These are phyloP conservation scores for Forsythia suspensa DNA, from an alignment of 257 asterid genomes.

Conservation along the genomic window DNA sequence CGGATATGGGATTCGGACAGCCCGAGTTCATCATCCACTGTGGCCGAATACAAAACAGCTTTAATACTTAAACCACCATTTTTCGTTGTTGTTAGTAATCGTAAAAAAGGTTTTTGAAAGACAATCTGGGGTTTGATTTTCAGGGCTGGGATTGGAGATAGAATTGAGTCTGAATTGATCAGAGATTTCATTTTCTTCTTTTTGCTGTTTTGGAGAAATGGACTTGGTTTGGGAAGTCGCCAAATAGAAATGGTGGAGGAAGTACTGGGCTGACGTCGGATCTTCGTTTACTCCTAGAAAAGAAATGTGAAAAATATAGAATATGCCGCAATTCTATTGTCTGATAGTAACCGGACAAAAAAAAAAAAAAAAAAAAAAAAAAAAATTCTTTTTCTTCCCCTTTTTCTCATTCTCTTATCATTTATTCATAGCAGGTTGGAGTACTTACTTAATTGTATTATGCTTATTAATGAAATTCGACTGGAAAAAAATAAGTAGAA, in stretches of 20 bases:
- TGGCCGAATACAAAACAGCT: conserved; percentile 42
- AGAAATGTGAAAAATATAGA: background rate
- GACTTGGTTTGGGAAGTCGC: conserved; percentile 28
- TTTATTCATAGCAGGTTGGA: too few relatives aligned
- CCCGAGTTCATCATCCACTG: conserved; percentile 44
- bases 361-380: too few relatives aligned
- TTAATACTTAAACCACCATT: conserved; percentile 30
- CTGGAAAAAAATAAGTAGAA: too few relatives aligned
- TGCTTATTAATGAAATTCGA: too few relatives aligned
- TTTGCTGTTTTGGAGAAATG: conserved; percentile 1
- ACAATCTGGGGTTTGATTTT: conserved; percentile 27
- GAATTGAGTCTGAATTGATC: conserved; percentile 28
- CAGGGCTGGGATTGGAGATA: conserved; percentile 32
- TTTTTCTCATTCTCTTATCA: too few relatives aligned
- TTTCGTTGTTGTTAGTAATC: conserved; percentile 19
- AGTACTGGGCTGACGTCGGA: background rate
- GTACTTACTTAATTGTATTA: too few relatives aligned
- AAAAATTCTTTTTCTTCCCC: background rate
- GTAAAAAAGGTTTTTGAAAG: conserved; percentile 24
- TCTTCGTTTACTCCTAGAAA: background rate
- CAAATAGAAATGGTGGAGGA: conserved; percentile 19
- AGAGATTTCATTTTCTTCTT: conserved; percentile 39
- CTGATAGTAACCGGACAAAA: background rate
- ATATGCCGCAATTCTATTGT: background rate
- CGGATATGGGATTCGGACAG: conserved; percentile 26